Evolutionary conservation across 805 yeast species (phyloP).

Genomic region (Wilhelminamyces savonicus): DNA sequence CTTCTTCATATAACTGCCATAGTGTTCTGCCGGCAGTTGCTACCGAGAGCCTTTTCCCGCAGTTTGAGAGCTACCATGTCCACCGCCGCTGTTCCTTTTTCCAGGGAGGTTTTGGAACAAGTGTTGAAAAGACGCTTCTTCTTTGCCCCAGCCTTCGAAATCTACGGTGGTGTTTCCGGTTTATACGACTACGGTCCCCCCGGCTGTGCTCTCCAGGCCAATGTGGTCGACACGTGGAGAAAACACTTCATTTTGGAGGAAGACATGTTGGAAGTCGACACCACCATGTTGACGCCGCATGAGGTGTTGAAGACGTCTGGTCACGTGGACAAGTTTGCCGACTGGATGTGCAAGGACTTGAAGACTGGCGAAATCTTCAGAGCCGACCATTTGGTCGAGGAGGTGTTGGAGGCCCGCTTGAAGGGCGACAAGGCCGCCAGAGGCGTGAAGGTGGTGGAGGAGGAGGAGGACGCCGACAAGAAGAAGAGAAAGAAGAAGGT

Average conservation of each 20-base stretch:
- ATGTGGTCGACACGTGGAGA: conserved; percentile 92
- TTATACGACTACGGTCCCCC: conserved; percentile 99
- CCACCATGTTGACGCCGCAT: conserved; percentile 95
- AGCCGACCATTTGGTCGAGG: conserved; percentile 97
- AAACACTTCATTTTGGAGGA: conserved; percentile 96
- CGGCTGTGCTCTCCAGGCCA: conserved; percentile 97
- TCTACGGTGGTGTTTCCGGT: conserved; percentile 98
- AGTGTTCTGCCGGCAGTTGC: no score
- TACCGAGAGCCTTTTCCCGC: no score
- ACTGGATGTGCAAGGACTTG: conserved; percentile 97
- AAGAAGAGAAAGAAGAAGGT: conserved; percentile 74
- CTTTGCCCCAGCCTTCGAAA: conserved; percentile 95
- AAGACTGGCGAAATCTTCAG: conserved; percentile 97
- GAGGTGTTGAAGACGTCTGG: conserved; percentile 98
- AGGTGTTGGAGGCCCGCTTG: conserved; percentile 90
- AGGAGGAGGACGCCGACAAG: conserved; percentile 56
- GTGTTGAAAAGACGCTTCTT: conserved; percentile 93
- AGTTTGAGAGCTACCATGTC: conserved; percentile 19
- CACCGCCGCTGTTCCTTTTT: conserved; percentile 42
- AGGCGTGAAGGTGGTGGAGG: conserved; percentile 55
- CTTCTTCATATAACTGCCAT: no score
- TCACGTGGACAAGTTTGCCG: conserved; percentile 98
- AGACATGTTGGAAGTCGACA: conserved; percentile 98
- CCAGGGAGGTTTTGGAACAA: conserved; percentile 84
- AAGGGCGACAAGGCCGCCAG: conserved; percentile 98